Percentiles rank a stretch among this genome's conserved stretches.
These are phyloP conservation scores for Skeletonema costatum DNA, from an alignment of 108 stramenopile species.

Conservation along the genomic window DNA sequence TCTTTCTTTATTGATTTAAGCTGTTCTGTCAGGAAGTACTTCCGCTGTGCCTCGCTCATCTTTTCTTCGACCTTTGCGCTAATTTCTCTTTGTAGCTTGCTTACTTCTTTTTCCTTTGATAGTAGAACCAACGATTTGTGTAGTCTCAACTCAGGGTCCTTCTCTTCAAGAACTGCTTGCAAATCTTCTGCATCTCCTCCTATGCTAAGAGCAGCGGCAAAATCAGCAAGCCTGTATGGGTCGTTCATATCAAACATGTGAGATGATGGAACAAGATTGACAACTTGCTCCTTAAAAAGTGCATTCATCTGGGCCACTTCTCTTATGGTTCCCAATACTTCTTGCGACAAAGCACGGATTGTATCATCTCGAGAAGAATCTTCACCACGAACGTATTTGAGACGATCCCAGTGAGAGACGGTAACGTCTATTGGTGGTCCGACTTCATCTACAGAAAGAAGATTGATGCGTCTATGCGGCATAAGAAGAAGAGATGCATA, in stretches of 20 bases:
- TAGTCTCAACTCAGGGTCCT: conserved; percentile 87
- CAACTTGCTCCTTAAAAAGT: conserved; percentile 92
- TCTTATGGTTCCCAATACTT: conserved; percentile 92
- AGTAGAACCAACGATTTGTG: conserved; percentile 90
- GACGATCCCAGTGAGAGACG: conserved; percentile 88
- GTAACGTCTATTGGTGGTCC: conserved; percentile 93
- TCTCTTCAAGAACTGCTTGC: conserved; percentile 93
- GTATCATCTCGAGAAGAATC: conserved; percentile 68
- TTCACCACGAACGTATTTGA: conserved; percentile 55
- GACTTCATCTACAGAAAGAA: conserved; percentile 71
- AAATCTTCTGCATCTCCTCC: conserved; percentile 86
- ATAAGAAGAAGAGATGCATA: conserved; percentile 74
- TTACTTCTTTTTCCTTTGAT: conserved; percentile 88
- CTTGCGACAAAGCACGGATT: conserved; percentile 94
- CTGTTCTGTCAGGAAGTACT: conserved; percentile 96
- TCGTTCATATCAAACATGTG: conserved; percentile 89
- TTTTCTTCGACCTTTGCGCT: conserved; percentile 94
- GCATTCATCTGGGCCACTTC: conserved; percentile 94
- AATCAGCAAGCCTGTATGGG: conserved; percentile 95
- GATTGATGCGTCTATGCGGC: conserved; percentile 89
- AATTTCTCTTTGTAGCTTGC: conserved; percentile 94
- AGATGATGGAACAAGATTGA: conserved; percentile 47
- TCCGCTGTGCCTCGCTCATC: conserved; percentile 91
- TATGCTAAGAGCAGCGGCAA: conserved; percentile 90
- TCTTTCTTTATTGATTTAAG: conserved; percentile 99